phyloP scores from a whole-genome alignment of 176 grass and related monocot species.

The Ensete glaucum region DNA sequence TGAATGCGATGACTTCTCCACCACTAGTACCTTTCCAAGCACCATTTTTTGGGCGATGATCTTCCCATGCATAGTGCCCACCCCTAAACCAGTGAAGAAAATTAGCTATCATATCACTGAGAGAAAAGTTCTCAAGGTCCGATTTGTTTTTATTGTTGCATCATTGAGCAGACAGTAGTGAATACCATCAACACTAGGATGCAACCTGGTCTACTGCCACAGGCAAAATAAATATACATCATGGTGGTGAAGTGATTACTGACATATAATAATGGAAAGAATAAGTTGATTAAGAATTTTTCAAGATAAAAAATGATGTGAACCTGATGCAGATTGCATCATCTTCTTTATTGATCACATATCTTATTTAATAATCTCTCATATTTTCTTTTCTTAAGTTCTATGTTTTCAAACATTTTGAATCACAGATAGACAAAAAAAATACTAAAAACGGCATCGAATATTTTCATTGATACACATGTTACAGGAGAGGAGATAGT shows the following conservation, averaged over 20 bases:
- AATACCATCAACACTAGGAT: too few relatives aligned
- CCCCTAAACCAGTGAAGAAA: conserved; percentile 31
- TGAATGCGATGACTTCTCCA: conserved; percentile 92
- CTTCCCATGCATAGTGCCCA: conserved; percentile 87
- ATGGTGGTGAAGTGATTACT: too few relatives aligned
- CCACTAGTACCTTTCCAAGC: conserved; percentile 93
- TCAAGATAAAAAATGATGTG: too few relatives aligned
- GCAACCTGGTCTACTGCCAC: too few relatives aligned
- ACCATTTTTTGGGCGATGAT: conserved; percentile 76
- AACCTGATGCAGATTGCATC: too few relatives aligned
- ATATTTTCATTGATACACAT: too few relatives aligned
- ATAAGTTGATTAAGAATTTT: too few relatives aligned
- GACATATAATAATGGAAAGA: too few relatives aligned
- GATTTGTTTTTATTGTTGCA: not conserved
- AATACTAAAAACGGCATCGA: not conserved
- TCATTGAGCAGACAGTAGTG: not conserved
- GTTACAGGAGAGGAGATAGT: too few relatives aligned
- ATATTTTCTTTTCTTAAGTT: not conserved
- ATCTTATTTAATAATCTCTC: not conserved
- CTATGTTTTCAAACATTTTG: not conserved
- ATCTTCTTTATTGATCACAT: too few relatives aligned
- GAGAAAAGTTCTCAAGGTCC: not conserved
- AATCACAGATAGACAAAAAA: not conserved
- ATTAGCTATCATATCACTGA: not conserved
- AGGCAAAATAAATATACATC: too few relatives aligned